Base-by-base conservation (phyloP, 2,329 filamentous ascomycete genomes). In the Lachnellula willkommii region DNA sequence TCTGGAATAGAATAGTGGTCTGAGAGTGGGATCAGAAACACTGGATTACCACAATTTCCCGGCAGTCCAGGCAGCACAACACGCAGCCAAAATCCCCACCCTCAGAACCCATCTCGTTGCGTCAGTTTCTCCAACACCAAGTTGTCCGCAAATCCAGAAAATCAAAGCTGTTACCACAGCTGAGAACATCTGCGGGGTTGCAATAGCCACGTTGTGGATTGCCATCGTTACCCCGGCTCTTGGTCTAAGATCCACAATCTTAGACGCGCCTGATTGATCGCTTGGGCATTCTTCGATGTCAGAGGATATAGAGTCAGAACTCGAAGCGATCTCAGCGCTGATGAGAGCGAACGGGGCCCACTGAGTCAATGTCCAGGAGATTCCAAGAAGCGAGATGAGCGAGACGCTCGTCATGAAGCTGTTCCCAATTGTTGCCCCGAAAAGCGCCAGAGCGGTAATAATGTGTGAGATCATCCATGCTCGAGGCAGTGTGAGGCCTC, bases 321-420 rank as follows among this genome's bases (percentile, higher is more conserved):
- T 48, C 43, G 43, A 39, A n/a, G 53, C 47, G 6, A 60, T 54
- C 37, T 69, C 68, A 5, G 60, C 59, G 4, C 63, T 62, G 20
- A 70, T 66, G 17, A 70, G 51, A 0, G 65, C 65, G 49, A 66
- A 70, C 2, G 68, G 68, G 17, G 61, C 67, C 65, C 65, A 69
- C 42, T 64, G 65, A 1, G 66, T 70, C n/a, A 68, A 40, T 3
- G 67, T 66, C 67, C 68, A 70, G 9, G 65, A 63, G 1, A 69
- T 54, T 9, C 68, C 68, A 28, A 62, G 32, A 9, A 54, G 40
- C 17, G 53, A 52, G 11, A 63, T 54, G 15, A 65, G 43, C 6
- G 52, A 37, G 5, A 52, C 58, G 14, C 47, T 56, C 11, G 32
- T 42, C 11, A 48, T 50, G 24, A 53, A 40, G 20, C 55, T 53